Conservation (phyloP, 2,329 filamentous ascomycete genomes). For the Xylariomycetidae sp. region DNA sequence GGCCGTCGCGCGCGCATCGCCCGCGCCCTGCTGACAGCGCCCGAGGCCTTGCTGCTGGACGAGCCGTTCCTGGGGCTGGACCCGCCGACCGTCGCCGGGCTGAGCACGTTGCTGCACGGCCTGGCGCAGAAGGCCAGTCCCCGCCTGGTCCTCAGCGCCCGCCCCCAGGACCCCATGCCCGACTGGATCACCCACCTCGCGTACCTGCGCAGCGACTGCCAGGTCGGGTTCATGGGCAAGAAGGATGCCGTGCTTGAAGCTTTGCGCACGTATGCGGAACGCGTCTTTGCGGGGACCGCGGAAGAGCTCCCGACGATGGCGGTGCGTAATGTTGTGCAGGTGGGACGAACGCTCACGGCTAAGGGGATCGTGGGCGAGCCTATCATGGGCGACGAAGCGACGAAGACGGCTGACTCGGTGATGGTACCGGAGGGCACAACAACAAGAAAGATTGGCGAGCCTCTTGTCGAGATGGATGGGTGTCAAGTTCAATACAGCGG, state of each 20-base stretch:
- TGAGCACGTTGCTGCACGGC: constrained; percentile 64
- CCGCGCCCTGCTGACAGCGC: constrained; percentile 70
- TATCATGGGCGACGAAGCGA: constrained; percentile 24
- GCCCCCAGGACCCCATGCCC: constrained; percentile 82
- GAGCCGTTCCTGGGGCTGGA: constrained; percentile 97
- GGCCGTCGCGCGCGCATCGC: constrained; percentile 82
- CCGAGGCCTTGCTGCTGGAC: constrained; percentile 79
- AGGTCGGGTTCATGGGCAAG: constrained; percentile 58
- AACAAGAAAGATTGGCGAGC: constrained; percentile 46
- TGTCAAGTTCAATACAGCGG: constrained; percentile 75
- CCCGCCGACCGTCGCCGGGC: constrained; percentile 65
- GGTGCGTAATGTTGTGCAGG: constrained; percentile 41
- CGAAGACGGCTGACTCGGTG: constrained; percentile 13
- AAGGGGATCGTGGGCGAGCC: constrained; percentile 31
- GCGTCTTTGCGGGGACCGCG: constrained; percentile 37
- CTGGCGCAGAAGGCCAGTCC: constrained; percentile 63
- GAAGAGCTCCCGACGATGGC: constrained; percentile 43
- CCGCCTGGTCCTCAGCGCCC: constrained; percentile 67
- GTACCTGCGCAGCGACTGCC: constrained; percentile 61
- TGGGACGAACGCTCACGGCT: constrained; percentile 41
- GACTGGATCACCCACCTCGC: constrained; percentile 86
- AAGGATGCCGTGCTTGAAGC: constrained; percentile 56
- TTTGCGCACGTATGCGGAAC: constrained; percentile 41
- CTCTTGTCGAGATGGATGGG: constrained; percentile 80
- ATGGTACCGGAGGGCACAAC: constrained; percentile 4